These are phyloP conservation scores for Suhomyces taliae DNA, from an alignment of 1,139 yeast genomes.

Conservation along the genomic window DNA sequence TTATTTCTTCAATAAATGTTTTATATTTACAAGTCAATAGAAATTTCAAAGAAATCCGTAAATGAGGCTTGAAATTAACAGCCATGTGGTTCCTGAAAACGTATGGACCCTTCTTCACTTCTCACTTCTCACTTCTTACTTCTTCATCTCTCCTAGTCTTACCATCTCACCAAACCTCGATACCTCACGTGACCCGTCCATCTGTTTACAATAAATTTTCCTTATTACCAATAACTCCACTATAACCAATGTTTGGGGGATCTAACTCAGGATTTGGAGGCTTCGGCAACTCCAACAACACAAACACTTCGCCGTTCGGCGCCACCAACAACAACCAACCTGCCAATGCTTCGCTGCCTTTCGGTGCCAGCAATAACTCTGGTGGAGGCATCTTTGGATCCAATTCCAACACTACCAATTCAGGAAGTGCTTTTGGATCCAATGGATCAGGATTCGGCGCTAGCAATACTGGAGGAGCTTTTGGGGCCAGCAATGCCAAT, in stretches of 20 bases:
- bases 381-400: conserved; percentile 19
- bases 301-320: conserved; percentile 18
- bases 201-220: neutral
- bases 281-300: conserved; percentile 17
- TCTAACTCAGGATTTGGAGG: conserved; percentile 28
- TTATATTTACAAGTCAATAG: no score
- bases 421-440: conserved; percentile 4
- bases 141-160: no score
- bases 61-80: no score
- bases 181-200: neutral
- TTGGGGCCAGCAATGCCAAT: conserved; percentile 18
- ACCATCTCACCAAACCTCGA: no score
- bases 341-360: conserved; percentile 17
- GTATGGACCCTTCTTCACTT: no score
- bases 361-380: conserved; percentile 23
- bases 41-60: no score
- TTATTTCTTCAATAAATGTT: no score
- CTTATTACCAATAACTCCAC: neutral
- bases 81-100: no score
- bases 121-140: no score
- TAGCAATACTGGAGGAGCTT: conserved; percentile 23
- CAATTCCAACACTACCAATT: conserved; percentile 1
- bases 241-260: conserved; percentile 23
- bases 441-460: conserved; percentile 5
- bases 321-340: conserved; percentile 6